Base-by-base conservation (phyloP, 1,139 yeast genomes). In the Hansenula anomala region DNA sequence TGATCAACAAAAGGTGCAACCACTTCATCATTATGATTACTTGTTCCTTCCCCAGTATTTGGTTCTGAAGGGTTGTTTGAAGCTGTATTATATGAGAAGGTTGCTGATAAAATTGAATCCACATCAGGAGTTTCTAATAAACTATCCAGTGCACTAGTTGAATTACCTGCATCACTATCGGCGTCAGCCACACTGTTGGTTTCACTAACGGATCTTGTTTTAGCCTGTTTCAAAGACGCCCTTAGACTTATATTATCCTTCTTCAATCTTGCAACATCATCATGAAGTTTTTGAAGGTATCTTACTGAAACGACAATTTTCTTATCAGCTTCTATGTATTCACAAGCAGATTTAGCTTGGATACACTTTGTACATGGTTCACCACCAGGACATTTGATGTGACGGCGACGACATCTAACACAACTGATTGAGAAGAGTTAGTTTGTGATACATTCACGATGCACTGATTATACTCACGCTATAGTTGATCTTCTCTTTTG, bases 381-480 rank as follows among this genome's bases (percentile, higher is more conserved):
- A 1, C 88, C 92, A 1, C 94, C 94, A 11, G 89, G 89, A 55
- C 95, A 86, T 47, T 85, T 74, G 29, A 82, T 79, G 58, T 86
- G 95, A 41, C 92, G 69, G 36, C 78, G 73, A 30, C 95, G 67
- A 54, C 95, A 86, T 35, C 89, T 63, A 14, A 79, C 77, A 55
- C 95, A 86, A 1, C 57, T 55, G 46, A 37, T 19, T 9, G 25
- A 13, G 4, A 6, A 11, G 7, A 8, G 14, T 20, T 18, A 3
- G 32, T 24, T 26, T 19, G 36, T 29, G 24, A 33, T 38, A 31
- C 39, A 37, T 11, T 24, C n/a, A 8, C 26, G 8, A 4, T 24
- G 6, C 26, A 10, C 5, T 5, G 11, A 7, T 36, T 19, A n/a
- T 12, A 43, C 47, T 36, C 15, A 45, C 40, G 56, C 56, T 13